Conservation (phyloP, 2,329 filamentous ascomycete genomes). For the Pseudocercospora pini-densiflorae region DNA sequence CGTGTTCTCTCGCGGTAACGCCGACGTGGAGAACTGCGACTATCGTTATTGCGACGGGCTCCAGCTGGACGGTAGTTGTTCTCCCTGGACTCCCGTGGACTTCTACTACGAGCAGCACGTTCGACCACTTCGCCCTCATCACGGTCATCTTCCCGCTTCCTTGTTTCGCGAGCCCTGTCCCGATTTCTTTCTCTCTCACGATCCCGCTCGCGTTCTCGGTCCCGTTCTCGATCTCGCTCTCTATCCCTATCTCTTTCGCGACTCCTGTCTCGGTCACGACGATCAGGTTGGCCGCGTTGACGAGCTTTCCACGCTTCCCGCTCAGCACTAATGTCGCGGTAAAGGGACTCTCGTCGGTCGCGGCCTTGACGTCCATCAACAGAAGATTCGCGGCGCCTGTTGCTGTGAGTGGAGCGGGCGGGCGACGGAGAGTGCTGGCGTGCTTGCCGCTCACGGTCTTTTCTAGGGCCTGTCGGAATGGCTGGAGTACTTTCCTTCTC, state of each 20-base stretch:
- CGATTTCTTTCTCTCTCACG: constrained; percentile 6
- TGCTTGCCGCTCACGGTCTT: constrained; percentile 22
- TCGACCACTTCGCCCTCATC: constrained; percentile 41
- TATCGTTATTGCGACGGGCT: constrained; percentile 30
- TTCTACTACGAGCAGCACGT: constrained; percentile 28
- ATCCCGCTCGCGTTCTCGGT: constrained; percentile 26
- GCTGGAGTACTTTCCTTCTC: constrained; percentile 19
- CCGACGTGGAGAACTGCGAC: constrained; percentile 32
- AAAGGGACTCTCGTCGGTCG: constrained; percentile 33
- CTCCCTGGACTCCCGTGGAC: constrained; percentile 20
- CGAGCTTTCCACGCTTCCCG: constrained; percentile 40
- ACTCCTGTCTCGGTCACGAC: constrained; percentile 32
- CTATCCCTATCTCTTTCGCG: constrained; percentile 29
- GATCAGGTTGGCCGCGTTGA: constrained; percentile 31
- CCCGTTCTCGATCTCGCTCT: constrained; percentile 47
- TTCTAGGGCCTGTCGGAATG: constrained; percentile 27
- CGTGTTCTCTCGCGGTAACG: constrained; percentile 27
- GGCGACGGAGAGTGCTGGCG: constrained; percentile 37
- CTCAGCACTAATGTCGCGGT: constrained; percentile 40
- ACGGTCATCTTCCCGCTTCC: constrained; percentile 24
- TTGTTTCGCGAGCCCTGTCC: neutral
- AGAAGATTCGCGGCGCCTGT: constrained; percentile 32
- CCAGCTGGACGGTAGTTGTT: constrained; percentile 24
- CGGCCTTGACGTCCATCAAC: constrained; percentile 32
- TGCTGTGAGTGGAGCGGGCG: constrained; percentile 31